Conservation (phyloP, 2,329 filamentous ascomycete genomes). For the Drechslera avenae region DNA sequence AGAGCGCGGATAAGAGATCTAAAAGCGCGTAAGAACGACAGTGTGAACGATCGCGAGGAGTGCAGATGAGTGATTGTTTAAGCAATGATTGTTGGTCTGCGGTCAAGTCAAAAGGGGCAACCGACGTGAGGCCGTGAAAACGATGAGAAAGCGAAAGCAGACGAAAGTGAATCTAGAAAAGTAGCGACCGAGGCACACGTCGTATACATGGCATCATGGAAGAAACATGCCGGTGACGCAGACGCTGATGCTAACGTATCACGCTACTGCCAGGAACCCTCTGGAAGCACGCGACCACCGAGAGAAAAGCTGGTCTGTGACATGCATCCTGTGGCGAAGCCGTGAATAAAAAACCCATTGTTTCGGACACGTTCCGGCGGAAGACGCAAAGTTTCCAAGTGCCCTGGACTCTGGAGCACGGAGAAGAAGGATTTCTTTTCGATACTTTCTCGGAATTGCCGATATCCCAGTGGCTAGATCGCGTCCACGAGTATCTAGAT, state of each 20-base stretch:
- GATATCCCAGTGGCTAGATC: not conserved
- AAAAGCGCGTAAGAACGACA: constrained; percentile 38
- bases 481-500: not conserved
- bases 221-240: constrained; percentile 31
- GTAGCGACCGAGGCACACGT: not conserved
- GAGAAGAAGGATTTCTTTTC: not conserved
- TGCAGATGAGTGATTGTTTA: not conserved
- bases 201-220: constrained; percentile 7
- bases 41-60: constrained; percentile 12
- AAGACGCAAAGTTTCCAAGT: not conserved
- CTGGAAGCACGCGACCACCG: constrained; percentile 32
- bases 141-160: not conserved
- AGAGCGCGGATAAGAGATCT: constrained; percentile 26
- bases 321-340: constrained; percentile 24
- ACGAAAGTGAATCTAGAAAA: not conserved
- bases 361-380: constrained; percentile 23
- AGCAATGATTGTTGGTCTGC: not conserved
- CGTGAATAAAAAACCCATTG: constrained; percentile 22
- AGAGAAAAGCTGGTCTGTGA: constrained; percentile 20
- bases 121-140: not conserved
- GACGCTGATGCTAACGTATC: constrained; percentile 20
- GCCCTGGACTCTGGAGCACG: not conserved
- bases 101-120: not conserved
- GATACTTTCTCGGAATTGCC: not conserved
- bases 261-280: constrained; percentile 35